Evolutionary conservation across 345 rosid genomes (phyloP).

Genomic region (Eucalyptus fibrosa): DNA sequence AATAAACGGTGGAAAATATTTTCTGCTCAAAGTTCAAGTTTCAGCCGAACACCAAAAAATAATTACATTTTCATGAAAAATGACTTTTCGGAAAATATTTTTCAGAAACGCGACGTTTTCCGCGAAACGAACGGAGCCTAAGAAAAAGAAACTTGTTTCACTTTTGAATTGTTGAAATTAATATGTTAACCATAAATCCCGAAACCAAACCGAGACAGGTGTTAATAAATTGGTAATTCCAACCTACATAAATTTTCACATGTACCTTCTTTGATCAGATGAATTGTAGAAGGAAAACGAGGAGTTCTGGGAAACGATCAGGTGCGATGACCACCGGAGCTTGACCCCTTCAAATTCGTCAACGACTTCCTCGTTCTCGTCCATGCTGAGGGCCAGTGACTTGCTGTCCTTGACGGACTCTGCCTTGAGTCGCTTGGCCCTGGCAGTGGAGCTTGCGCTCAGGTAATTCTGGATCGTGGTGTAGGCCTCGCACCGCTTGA

Average conservation of each 20-base stretch:
- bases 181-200: neutral
- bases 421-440: conserved; percentile 40
- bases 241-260: neutral
- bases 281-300: neutral
- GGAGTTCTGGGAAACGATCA: neutral
- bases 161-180: neutral
- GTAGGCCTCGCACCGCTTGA: conserved; percentile 31
- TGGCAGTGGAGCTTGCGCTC: conserved; percentile 15
- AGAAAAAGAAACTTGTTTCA: neutral
- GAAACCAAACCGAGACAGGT: neutral
- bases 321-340: conserved; percentile 32
- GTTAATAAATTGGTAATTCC: neutral
- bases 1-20: too few species aligned
- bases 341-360: conserved; percentile 26
- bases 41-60: rapidly evolving
- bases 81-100: too few species aligned
- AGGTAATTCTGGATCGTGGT: conserved; percentile 41
- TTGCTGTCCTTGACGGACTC: conserved; percentile 19
- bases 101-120: rapidly evolving
- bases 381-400: conserved; percentile 44
- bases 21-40: too few species aligned
- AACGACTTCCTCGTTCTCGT: conserved; percentile 37
- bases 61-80: too few species aligned
- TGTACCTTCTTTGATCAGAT: conserved; percentile 1
- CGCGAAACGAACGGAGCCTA: rapidly evolving